Evolutionary conservation across 257 asterid species (phyloP), one percentile per base, ranked within the genome.

Genomic region (Solanum chmielewskii): DNA sequence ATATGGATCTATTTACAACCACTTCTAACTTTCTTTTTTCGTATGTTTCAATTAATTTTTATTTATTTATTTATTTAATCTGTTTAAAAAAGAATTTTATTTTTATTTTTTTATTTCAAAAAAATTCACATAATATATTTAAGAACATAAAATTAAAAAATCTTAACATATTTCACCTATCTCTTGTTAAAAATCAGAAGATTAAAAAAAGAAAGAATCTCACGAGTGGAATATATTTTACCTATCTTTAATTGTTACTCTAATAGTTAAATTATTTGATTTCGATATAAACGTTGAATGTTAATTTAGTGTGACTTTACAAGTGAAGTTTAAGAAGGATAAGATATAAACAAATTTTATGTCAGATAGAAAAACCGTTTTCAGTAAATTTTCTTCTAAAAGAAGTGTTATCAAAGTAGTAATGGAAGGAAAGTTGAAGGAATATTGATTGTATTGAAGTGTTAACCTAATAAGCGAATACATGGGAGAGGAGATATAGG

Each of bases 381-480:
- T 1, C 16, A 6, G 0, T 62, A 62, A 1, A 62, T n/a, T 62
- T 11, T 62, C 6, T 15, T 4, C 31, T n/a, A 3, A 62, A 62
- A 62, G 2, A n/a, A 62, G 70, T 62, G 15, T n/a, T n/a, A 62
- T 62, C 64, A 62, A 23, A 23, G 14, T 56, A 56, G 29, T 23
- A 23, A 23, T 23, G 14, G 15, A 23, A 62, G 69, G 12, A 62
- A 23, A 27, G 27, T 27, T 29, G 31, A 29, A 29, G 31, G 31
- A 29, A 29, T 29, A 29, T 29, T 29, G 31, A 29, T 29, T 29
- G 31, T 29, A 29, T 29, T 29, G 31, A 29, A 29, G 31, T 29
- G 31, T 29, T 29, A 29, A 29, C 31, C 31, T 29, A 29, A 29
- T 29, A 29, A 29, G 31, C 2, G 31, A 29, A 29, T 29, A 29